These are phyloP conservation scores for Populus alba DNA, from an alignment of 345 rosid species.

Conservation along the genomic window DNA sequence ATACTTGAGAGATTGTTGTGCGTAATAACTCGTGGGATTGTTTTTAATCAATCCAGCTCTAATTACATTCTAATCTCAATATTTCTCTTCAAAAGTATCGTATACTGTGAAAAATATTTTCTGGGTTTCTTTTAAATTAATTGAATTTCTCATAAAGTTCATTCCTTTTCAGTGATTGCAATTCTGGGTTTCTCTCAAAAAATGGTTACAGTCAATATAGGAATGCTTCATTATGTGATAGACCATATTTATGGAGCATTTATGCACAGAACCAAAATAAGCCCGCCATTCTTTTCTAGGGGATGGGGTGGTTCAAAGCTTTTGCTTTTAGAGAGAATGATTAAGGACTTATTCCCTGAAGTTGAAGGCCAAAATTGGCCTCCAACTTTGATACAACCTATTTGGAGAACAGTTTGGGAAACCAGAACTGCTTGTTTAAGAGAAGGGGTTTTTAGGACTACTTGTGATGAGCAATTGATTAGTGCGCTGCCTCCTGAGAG, in stretches of 20 bases:
- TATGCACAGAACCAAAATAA: conserved; percentile 76
- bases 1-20: background rate
- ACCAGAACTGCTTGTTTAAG: conserved; percentile 62
- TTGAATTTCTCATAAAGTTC: background rate
- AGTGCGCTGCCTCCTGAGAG: conserved; percentile 88
- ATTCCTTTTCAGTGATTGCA: conserved; percentile 5
- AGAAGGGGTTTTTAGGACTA: conserved; percentile 84
- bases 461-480: conserved; percentile 73
- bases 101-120: conserved; percentile 1
- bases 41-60: background rate
- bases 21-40: background rate
- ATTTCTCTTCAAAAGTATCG: background rate
- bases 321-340: conserved; percentile 75
- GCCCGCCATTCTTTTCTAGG: conserved; percentile 81
- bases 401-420: conserved; percentile 95
- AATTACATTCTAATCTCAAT: background rate
- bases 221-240: conserved; percentile 83
- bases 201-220: conserved; percentile 81
- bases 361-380: conserved; percentile 68
- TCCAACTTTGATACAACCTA: conserved; percentile 62
- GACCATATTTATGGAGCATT: conserved; percentile 94
- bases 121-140: conserved; percentile 16
- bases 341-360: conserved; percentile 69
- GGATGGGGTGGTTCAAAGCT: conserved; percentile 98
- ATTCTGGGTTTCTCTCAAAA: conserved; percentile 11